Base-by-base conservation (phyloP, 176 grass and related monocot genomes). In the Hyparrhenia diplandra region DNA sequence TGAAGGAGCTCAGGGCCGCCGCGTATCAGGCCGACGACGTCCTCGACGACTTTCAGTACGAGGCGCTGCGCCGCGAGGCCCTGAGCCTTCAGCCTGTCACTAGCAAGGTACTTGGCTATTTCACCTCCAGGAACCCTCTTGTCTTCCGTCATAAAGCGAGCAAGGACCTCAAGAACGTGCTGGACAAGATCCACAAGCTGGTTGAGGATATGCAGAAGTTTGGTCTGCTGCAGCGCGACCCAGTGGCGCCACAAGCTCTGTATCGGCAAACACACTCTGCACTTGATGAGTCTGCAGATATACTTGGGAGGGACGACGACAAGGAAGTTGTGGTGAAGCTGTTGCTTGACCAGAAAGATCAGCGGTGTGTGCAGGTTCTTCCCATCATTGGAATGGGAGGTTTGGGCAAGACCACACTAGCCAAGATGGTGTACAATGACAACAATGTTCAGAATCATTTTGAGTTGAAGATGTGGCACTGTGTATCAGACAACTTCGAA, bases 1-100 rank as follows among this genome's bases (percentile, higher is more conserved):
- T 88, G 62, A 52, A n/a, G 64, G 75, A 54, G 0, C 71, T 90
- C 54, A 76, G 28, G 79, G 35, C 75, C 23, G 81, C 12, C 0
- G 78, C 85, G 0, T 85, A 88, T 69, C 31, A 79, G 27, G 91
- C 73, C 17, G 80, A 90, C 2, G 84, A 93, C 23, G 23, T 90
- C 51, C 81, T 90, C 10, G 91, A 88, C 17, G 52, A 76, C 10
- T 83, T 90, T 37, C 59, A 69, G 34, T 82, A 87, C 12, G 85
- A 83, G 61, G 73, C 78, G 0, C 49, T 90, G 45, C 81, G 60
- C 0, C 80, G 18, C 0, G 78, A 89, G 64, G 75, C 35, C 43
- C 43, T 5, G 43, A 13, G 0, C 42, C n/a, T n/a, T n/a, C n/a
- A n/a, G n/a, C n/a, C n/a, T n/a, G n/a, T n/a, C n/a, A n/a, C n/a